Evolutionary conservation across 441 rosid genomes (phyloP).

Genomic region (Gossypium davidsonii): DNA sequence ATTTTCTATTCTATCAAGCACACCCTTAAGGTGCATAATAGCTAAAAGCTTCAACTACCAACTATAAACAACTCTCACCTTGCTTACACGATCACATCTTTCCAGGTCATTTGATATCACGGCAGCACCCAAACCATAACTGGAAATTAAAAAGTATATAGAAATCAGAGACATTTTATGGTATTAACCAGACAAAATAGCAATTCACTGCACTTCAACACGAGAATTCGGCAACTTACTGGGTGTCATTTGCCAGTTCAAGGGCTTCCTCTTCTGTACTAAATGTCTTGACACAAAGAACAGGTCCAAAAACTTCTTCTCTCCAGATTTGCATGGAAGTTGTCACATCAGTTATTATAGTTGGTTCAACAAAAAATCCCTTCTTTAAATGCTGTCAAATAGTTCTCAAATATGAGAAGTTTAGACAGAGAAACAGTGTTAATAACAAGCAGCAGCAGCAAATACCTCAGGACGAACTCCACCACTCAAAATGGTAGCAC

Average conservation of each 20-base stretch:
- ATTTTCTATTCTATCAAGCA: no score
- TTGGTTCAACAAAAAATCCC: conserved; percentile 82
- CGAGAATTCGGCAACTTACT: conserved; percentile 40
- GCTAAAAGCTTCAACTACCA: neutral
- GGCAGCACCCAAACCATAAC: conserved; percentile 84
- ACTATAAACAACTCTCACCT: conserved; percentile 37
- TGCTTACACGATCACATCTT: conserved; percentile 89
- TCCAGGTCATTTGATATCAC: conserved; percentile 84
- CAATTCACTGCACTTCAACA: neutral
- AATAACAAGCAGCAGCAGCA: conserved; percentile 8
- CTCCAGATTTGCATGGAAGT: conserved; percentile 97
- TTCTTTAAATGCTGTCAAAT: conserved; percentile 61
- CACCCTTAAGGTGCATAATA: neutral
- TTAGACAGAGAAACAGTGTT: neutral
- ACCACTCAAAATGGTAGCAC: conserved; percentile 78
- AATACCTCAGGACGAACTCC: conserved; percentile 75
- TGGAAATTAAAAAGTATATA: conserved; percentile 15
- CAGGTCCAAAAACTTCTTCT: conserved; percentile 98
- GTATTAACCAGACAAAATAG: neutral
- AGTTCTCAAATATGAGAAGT: conserved; percentile 10
- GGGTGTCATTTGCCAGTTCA: conserved; percentile 84
- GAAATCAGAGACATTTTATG: neutral
- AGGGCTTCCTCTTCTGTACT: conserved; percentile 88
- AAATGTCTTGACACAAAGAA: conserved; percentile 82
- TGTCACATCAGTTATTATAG: conserved; percentile 65